Conservation (phyloP, 2,329 filamentous ascomycete genomes). For the Colletotrichum orchidophilum region DNA sequence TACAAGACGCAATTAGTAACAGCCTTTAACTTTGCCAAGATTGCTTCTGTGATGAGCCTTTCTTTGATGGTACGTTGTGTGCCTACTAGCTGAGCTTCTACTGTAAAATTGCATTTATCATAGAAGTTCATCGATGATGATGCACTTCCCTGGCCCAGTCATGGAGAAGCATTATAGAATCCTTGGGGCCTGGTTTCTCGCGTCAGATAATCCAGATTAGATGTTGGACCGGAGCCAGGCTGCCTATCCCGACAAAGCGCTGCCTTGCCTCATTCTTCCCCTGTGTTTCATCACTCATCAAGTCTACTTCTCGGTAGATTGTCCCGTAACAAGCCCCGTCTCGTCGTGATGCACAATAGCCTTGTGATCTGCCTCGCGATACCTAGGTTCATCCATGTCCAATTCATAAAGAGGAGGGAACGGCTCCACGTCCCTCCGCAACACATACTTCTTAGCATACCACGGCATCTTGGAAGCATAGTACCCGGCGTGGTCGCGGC, state of each 20-base stretch:
- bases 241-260: too few species aligned
- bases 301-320: not conserved
- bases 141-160: not conserved
- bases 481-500: conserved; percentile 43
- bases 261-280: too few species aligned
- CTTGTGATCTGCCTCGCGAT: not conserved
- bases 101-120: not conserved
- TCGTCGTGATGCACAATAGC: not conserved
- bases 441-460: conserved; percentile 43
- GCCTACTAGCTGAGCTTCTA: not conserved
- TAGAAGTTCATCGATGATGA: not conserved
- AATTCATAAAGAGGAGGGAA: conserved; percentile 45
- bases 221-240: not conserved
- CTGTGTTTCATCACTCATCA: not conserved
- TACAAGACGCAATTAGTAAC: not conserved
- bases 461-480: conserved; percentile 44
- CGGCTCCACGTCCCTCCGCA: conserved; percentile 41
- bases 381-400: conserved; percentile 21
- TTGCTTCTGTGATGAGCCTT: not conserved
- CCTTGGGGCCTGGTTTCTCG: not conserved
- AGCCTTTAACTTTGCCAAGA: not conserved
- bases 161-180: too few species aligned
- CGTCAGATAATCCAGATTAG: not conserved
- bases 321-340: not conserved
- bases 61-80: not conserved